A percentile compares a stretch with the other conserved stretches of the same genome.
These are phyloP conservation scores for Rhizopus delemar DNA, from an alignment of 371 early-diverging fungal species.

Conservation along the genomic window DNA sequence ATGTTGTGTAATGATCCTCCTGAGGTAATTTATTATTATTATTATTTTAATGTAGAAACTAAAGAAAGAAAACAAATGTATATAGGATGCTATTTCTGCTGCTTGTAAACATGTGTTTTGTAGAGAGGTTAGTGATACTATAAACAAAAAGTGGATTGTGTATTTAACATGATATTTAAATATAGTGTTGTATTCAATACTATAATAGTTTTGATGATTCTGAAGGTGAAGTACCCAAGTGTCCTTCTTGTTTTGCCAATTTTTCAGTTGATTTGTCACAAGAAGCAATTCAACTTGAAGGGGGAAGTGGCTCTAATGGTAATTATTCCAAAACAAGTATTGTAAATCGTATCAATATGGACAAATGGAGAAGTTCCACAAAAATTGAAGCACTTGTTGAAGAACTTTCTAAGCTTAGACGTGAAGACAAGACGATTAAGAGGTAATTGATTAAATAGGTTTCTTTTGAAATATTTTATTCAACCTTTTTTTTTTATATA, in stretches of 20 bases:
- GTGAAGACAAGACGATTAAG: slow-evolving; percentile 81
- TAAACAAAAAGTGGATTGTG: no score
- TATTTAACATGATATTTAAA: not conserved
- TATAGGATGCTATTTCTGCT: slow-evolving; percentile 80
- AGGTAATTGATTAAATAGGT: slow-evolving; percentile 26
- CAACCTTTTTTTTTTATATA: slow-evolving; percentile 9
- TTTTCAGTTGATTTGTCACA: slow-evolving; percentile 85
- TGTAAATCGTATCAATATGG: slow-evolving; percentile 90
- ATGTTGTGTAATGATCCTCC: slow-evolving; percentile 84
- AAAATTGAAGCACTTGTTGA: slow-evolving; percentile 94
- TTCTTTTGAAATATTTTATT: not conserved
- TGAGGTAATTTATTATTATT: slow-evolving; percentile 35
- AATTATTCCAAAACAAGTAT: slow-evolving; percentile 74
- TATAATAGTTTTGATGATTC: slow-evolving; percentile 39
- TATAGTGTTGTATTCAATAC: slow-evolving; percentile 45
- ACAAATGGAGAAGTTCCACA: slow-evolving; percentile 81
- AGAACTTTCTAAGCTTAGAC: slow-evolving; percentile 77
- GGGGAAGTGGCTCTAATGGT: slow-evolving; percentile 23
- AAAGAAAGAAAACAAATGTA: not conserved
- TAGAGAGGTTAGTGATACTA: slow-evolving; percentile 55
- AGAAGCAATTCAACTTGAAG: slow-evolving; percentile 49
- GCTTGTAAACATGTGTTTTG: slow-evolving; percentile 93
- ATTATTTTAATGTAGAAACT: not conserved
- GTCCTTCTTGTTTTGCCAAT: slow-evolving; percentile 84
- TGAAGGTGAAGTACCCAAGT: slow-evolving; percentile 56